Percentiles rank a stretch among this genome's conserved stretches.
Conservation (phyloP, 805 yeast genomes). For the Suhomyces tanzawaensis region DNA sequence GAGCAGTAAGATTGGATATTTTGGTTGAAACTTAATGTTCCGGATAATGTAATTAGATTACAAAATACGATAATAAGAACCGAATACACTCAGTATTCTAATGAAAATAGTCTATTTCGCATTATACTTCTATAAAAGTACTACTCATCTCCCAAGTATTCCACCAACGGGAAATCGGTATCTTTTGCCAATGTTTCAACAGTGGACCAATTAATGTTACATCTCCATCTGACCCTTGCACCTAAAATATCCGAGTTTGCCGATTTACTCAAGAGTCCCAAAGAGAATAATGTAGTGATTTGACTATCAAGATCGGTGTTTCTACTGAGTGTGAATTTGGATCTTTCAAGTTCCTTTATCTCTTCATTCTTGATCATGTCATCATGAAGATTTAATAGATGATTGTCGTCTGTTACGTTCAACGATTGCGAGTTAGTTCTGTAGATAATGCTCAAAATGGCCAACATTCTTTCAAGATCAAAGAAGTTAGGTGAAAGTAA, state of each 20-base stretch:
- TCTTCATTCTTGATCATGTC: conserved; percentile 36
- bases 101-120: background rate
- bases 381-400: conserved; percentile 22
- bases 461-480: conserved; percentile 74
- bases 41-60: too few species aligned
- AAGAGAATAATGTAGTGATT: conserved; percentile 56
- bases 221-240: conserved; percentile 73
- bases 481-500: conserved; percentile 71
- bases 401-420: conserved; percentile 19
- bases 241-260: conserved; percentile 54
- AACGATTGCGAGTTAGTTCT: conserved; percentile 36
- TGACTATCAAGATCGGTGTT: conserved; percentile 54
- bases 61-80: too few species aligned
- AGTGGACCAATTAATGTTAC: conserved; percentile 68
- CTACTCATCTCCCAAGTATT: conserved; percentile 40
- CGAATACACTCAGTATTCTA: too few species aligned
- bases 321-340: conserved; percentile 34
- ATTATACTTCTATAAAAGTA: background rate
- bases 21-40: too few species aligned
- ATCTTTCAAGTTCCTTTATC: conserved; percentile 30
- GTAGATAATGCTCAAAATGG: conserved; percentile 73
- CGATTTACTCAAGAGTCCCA: conserved; percentile 48
- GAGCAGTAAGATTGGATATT: too few species aligned
- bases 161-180: conserved; percentile 62
- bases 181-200: conserved; percentile 61